These are phyloP conservation scores for Lathyrus aphaca DNA, from an alignment of 306 rosid species.

Conservation along the genomic window DNA sequence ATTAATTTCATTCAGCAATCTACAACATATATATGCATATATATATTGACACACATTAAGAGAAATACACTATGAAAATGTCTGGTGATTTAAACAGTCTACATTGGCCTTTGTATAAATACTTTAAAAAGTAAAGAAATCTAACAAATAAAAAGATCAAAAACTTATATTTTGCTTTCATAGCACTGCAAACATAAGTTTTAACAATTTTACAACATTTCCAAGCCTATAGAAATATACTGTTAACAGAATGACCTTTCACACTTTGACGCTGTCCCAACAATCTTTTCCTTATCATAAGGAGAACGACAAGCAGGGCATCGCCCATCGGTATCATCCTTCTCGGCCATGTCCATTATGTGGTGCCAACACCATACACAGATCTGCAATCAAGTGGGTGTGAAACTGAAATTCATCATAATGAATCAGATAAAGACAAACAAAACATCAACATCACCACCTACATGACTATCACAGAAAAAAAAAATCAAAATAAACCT, in stretches of 20 bases:
- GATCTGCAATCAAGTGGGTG: slow-evolving; percentile 55
- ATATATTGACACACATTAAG: slow-evolving; percentile 1
- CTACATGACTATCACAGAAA: neutral
- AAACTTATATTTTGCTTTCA: neutral
- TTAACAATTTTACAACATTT: neutral
- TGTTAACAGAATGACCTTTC: slow-evolving; percentile 59
- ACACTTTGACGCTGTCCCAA: slow-evolving; percentile 87
- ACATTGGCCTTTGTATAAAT: slow-evolving; percentile 13
- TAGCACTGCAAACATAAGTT: slow-evolving; percentile 11
- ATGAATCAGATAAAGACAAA: slow-evolving; percentile 27
- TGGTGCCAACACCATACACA: slow-evolving; percentile 99
- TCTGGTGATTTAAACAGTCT: neutral
- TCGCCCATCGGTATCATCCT: slow-evolving; percentile 94
- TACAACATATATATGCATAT: slow-evolving; percentile 26
- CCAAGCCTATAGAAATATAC: slow-evolving; percentile 4
- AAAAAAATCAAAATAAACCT: slow-evolving; percentile 11
- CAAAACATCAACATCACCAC: slow-evolving; percentile 19
- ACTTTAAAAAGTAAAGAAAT: neutral
- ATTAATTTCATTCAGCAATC: slow-evolving; percentile 71
- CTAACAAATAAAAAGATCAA: slow-evolving; percentile 10
- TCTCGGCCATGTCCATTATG: slow-evolving; percentile 95
- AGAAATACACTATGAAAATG: slow-evolving; percentile 22
- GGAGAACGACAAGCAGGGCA: slow-evolving; percentile 96
- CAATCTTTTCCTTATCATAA: slow-evolving; percentile 96
- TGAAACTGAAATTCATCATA: slow-evolving; percentile 32